Percentiles rank a stretch among this genome's conserved stretches.
Conservation (phyloP, 2,329 filamentous ascomycete genomes). For the Ambrosiella xylebori region DNA sequence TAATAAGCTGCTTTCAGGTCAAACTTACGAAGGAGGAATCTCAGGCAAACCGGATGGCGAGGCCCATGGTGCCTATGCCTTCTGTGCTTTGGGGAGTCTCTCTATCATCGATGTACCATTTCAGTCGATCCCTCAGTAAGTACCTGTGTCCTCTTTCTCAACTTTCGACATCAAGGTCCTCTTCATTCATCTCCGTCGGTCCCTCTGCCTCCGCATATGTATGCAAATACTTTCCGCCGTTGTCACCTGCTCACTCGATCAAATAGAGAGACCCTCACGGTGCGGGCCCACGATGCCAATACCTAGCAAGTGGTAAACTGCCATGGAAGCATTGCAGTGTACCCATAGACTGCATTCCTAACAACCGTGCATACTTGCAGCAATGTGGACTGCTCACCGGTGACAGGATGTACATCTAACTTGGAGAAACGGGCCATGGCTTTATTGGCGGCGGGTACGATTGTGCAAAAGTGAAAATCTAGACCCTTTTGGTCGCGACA, state of each 20-base stretch:
- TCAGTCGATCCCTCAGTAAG: slow-evolving; percentile 54
- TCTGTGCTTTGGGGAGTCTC: slow-evolving; percentile 80
- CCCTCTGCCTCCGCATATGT: too few relatives aligned
- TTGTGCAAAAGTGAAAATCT: neutral
- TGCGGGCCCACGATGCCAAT: neutral
- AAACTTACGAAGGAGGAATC: slow-evolving; percentile 91
- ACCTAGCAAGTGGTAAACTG: slow-evolving; percentile 21
- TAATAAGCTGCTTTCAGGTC: slow-evolving; percentile 33
- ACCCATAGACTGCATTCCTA: neutral
- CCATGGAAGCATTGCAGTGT: slow-evolving; percentile 19
- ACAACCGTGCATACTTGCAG: neutral
- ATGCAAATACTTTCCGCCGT: too few relatives aligned
- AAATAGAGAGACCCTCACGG: neutral
- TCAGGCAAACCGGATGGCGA: slow-evolving; percentile 71
- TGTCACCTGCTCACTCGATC: too few relatives aligned
- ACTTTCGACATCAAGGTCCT: slow-evolving; percentile 8
- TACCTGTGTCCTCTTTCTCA: slow-evolving; percentile 14
- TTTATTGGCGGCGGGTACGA: neutral
- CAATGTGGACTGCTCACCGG: neutral
- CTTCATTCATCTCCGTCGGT: neutral
- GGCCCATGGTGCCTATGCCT: slow-evolving; percentile 92
- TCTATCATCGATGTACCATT: slow-evolving; percentile 69
- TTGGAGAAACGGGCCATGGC: neutral
- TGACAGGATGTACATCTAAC: neutral
- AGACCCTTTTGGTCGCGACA: neutral